Evolutionary conservation across 306 rosid species (phyloP), one percentile per base, ranked within the genome.

Genomic region (Citrullus colocynthis): DNA sequence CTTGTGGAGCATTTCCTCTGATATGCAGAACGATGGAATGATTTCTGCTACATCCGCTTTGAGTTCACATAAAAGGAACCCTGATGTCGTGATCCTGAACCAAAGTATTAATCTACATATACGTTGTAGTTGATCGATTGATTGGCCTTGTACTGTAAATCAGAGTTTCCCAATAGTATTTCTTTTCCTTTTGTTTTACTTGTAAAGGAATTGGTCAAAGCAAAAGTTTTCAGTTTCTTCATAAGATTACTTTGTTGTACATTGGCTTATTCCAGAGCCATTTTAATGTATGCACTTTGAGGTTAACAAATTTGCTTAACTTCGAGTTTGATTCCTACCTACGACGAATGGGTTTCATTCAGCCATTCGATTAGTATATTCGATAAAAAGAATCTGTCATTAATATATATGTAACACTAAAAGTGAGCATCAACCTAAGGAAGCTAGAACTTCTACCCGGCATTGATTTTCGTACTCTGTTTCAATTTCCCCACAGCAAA

Each of bases 1-100:
- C 41, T 52, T 91, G 21, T 93, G 98, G 95, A 93, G 93, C 89
- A 79, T 93, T 80, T 88, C 96, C 51, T 88, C 84, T 78, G 64
- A 76, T 62, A 74, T 79, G 67, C 76, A 81, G 34, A 83, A 41
- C 55, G 78, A 37, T 61, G 74, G 45, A 79, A 58, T 65, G 66
- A 39, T 70, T 65, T 52, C 84, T 71, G 55, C 76, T 56, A 76
- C 80, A 52, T 66, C 74, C 24, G 64, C 60, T 39, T 58, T 55
- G 45, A 78, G 74, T 79, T 74, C 82, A 64, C 85, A 89, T 58
- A 78, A 74, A 78, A 88, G 94, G 78, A 93, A 93, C 83, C 91
- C 90, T 14, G 88, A 90, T 77, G 69, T 91, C 71, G 58, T 93
- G 63, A 82, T 88, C 80, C 82, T 78, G 32, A 84, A 76, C 4